Conservation (phyloP, 768 basidiomycete species). For the Collybiopsis luxurians region DNA sequence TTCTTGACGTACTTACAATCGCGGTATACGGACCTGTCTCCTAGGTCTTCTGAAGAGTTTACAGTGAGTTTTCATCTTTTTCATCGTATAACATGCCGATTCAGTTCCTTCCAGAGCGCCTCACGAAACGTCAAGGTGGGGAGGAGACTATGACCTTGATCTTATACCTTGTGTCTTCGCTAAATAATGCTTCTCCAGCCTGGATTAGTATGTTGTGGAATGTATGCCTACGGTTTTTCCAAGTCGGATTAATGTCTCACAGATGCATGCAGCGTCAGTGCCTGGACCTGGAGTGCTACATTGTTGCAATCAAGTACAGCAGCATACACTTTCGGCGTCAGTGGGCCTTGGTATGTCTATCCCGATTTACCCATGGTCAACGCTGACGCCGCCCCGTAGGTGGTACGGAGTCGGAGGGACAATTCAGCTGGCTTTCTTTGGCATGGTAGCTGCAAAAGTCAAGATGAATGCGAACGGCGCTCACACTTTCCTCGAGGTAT, state of each 20-base stretch:
- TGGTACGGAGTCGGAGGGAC: slow-evolving; percentile 54
- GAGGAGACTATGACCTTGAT: no score
- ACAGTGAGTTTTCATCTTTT: slow-evolving; percentile 31
- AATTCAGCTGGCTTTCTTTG: slow-evolving; percentile 52
- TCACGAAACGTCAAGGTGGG: slow-evolving; percentile 47
- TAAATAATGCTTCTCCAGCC: slow-evolving; percentile 27
- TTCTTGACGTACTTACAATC: slow-evolving; percentile 42
- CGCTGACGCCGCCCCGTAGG: slow-evolving; percentile 20
- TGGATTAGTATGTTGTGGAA: slow-evolving; percentile 48
- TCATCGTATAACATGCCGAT: neutral
- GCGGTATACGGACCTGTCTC: slow-evolving; percentile 44
- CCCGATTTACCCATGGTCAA: neutral
- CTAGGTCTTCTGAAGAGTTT: slow-evolving; percentile 46
- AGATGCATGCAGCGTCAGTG: slow-evolving; percentile 35
- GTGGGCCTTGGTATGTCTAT: slow-evolving; percentile 41
- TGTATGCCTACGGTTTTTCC: slow-evolving; percentile 23
- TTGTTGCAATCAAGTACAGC: slow-evolving; percentile 53
- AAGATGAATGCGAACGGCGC: slow-evolving; percentile 60
- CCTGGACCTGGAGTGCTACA: slow-evolving; percentile 59
- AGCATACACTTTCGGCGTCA: slow-evolving; percentile 49
- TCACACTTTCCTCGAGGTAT: slow-evolving; percentile 53
- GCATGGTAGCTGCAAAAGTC: slow-evolving; percentile 51
- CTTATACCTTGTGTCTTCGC: no score
- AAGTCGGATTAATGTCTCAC: neutral
- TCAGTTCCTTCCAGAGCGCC: slow-evolving; percentile 29